Base-by-base conservation (phyloP, 306 rosid species). In the Trifolium pratense region DNA sequence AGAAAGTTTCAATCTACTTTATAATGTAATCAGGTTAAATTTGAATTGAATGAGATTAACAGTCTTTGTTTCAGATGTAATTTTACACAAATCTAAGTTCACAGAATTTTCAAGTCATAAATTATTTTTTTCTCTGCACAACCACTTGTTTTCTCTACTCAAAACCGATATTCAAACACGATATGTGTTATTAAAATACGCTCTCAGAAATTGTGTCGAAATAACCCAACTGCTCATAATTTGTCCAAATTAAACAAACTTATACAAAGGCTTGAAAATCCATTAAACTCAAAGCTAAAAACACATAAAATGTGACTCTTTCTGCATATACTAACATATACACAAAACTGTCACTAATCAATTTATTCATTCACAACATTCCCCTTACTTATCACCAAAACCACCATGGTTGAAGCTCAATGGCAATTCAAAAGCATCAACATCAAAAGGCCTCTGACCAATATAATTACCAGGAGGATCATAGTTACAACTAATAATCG, bases 401-500 rank as follows among this genome's bases (percentile, higher is more conserved):
- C 5, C 10, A 26, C 49, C 69, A 51, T 63, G 31, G 1, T 31
- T 55, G 60, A 53, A 71, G 62, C 34, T 78, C 34, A 71, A 10
- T 45, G 77, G 73, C 0, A 78, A 8, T 32, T 42, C n/a, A 37
- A 78, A 79, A 21, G 68, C 55, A 70, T 1, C 7, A 15, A 79
- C n/a, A 55, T 79, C 82, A 29, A 60, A 89, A 64, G 96, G 92
- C 9, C 21, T 48, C 45, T 84, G 82, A 0, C 79, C 87, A 26
- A 1, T 8, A 15, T 3, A 20, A 53, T 88, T 88, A 36, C 96
- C 89, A 0, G 31, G 86, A 11, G 96, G 92, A 66, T 75, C 86
- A 79, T 90, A 88, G 77, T 88, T 88, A 80, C 92, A 90, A 6
- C 58, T 43, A 6, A 87, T 81, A 60, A 87, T 76, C 6, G 87